Evolutionary conservation across 768 basidiomycete genomes (phyloP).

Genomic region (Strobilomyces dryophilus): DNA sequence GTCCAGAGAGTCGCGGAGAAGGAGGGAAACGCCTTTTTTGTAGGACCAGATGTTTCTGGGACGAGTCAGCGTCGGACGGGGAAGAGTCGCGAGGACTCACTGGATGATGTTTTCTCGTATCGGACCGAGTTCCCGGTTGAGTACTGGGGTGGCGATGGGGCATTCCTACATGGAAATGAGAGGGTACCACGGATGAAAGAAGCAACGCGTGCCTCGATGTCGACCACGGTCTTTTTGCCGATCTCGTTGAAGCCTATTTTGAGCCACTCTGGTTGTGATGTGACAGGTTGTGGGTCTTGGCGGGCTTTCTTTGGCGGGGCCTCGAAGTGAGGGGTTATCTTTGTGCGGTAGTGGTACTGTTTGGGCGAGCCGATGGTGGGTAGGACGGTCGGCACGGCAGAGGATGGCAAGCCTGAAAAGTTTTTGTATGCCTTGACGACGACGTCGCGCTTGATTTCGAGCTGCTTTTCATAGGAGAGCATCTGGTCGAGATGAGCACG

Average conservation of each 20-base stretch:
- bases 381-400: conserved; percentile 59
- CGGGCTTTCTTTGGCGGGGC: conserved; percentile 51
- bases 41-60: conserved; percentile 73
- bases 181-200: background rate
- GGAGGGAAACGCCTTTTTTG: conserved; percentile 83
- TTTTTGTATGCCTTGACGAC: conserved; percentile 79
- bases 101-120: conserved; percentile 65
- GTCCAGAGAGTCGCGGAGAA: conserved; percentile 81
- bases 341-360: conserved; percentile 91
- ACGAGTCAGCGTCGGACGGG: conserved; percentile 3
- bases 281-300: background rate
- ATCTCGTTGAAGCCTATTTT: conserved; percentile 88
- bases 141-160: conserved; percentile 78
- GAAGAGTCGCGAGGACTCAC: conserved; percentile 36
- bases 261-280: conserved; percentile 57
- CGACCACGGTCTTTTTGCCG: conserved; percentile 70
- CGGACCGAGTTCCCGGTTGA: conserved; percentile 62
- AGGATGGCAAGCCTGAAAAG: conserved; percentile 57
- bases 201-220: conserved; percentile 76
- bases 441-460: conserved; percentile 82
- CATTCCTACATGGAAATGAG: conserved; percentile 59
- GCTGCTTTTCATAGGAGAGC: conserved; percentile 83
- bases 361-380: conserved; percentile 83
- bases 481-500: conserved; percentile 44
- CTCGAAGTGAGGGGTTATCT: conserved; percentile 96